Evolutionary conservation across 2,329 filamentous ascomycete genomes (phyloP), one percentile per base, ranked within the genome.

Genomic region (Alternaria atra): DNA sequence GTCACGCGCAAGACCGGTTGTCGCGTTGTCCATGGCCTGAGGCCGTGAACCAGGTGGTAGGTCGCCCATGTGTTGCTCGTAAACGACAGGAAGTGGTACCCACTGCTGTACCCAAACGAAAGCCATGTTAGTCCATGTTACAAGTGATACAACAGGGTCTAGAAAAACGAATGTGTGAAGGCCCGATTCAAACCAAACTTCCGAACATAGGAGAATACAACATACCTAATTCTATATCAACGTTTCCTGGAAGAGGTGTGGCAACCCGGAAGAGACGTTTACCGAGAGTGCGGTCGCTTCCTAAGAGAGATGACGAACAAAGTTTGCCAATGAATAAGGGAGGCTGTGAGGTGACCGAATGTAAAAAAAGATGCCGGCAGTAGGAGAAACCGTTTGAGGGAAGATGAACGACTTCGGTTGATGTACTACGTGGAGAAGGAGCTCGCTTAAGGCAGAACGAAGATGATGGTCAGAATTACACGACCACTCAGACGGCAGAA

Each of bases 41-140:
- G 69, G 63, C 66, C 67, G 69, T 35, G 72, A 62, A 43, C 71
- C 71, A 58, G 69, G 62, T 55, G 77, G 74, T 70, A 77, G 30
- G 66, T 81, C 79, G 55, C 78, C 79, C 79, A 81, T 80, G 63
- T 72, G 74, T 64, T 74, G 72, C 60, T 80, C 76, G 63, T 74
- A 70, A 65, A 79, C 64, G 63, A 80, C 59, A 48, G 79, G 78
- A 71, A 80, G 70, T 60, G 78, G 73, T 59, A 80, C 67, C 79
- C 79, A 80, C 76, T 80, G 78, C 62, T 80, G 78, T 61, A 80
- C 67, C 78, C 77, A 80, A 69, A 79, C 65, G 64, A 77, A 78
- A 63, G 77, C 67, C 77, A 80, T 80, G 70, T 80, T 71, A 80
- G 78, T 67, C 72, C 74, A 80, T 79, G 61, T 68, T 76, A 70